These are phyloP conservation scores for Hypoxylon fuscum DNA, from an alignment of 495 filamentous ascomycete species.

Conservation along the genomic window DNA sequence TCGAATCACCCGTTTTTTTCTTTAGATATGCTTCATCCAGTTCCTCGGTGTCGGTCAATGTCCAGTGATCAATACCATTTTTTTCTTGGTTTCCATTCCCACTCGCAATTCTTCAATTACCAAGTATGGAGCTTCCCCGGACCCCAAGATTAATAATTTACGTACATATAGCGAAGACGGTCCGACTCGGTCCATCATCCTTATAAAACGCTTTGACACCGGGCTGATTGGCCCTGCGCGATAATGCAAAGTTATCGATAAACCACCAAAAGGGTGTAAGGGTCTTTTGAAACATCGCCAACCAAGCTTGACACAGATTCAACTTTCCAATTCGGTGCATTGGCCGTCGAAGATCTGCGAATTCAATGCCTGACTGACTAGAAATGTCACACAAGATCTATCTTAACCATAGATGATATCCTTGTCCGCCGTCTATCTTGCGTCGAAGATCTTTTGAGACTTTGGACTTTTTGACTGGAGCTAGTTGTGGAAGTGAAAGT, in stretches of 20 bases:
- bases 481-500: too few species aligned
- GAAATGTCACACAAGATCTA: too few species aligned
- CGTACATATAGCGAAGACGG: conserved; percentile 38
- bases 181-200: conserved; percentile 34
- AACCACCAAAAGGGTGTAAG: conserved; percentile 6
- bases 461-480: too few species aligned
- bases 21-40: neutral
- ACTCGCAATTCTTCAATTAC: neutral
- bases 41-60: conserved; percentile 8
- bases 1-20: too few species aligned
- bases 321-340: too few species aligned
- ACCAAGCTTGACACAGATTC: neutral
- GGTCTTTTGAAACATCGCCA: neutral
- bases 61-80: neutral
- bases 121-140: conserved; percentile 2
- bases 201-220: conserved; percentile 1
- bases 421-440: too few species aligned
- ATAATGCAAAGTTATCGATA: conserved; percentile 31
- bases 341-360: too few species aligned
- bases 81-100: neutral
- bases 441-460: too few species aligned
- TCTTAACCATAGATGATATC: too few species aligned
- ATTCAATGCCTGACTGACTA: too few species aligned
- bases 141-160: conserved; percentile 1
- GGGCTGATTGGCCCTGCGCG: conserved; percentile 16